phyloP scores from a whole-genome alignment of 805 yeast species.

The Sugiyamaella boreocaroliniensis region DNA sequence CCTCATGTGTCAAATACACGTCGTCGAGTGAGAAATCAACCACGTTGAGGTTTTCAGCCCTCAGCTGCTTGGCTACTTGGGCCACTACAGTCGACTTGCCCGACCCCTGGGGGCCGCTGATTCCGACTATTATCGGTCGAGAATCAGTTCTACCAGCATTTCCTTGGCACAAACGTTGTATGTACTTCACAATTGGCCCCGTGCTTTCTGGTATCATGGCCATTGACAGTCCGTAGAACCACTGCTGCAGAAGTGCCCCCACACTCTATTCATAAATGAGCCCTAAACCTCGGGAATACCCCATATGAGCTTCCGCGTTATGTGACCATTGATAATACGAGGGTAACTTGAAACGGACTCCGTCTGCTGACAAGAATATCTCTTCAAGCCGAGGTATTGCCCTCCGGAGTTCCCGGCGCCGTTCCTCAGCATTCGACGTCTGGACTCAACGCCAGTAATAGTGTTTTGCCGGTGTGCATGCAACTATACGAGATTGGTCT shows the following conservation, averaged over 20 bases:
- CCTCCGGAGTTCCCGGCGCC: too few species aligned
- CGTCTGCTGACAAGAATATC: too few species aligned
- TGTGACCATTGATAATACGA: too few species aligned
- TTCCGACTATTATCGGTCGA: conserved; percentile 23
- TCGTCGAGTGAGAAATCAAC: conserved; percentile 71
- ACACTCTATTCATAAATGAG: neutral
- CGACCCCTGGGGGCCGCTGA: conserved; percentile 35
- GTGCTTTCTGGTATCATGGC: neutral
- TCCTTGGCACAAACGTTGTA: neutral
- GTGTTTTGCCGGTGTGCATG: too few species aligned
- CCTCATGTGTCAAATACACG: conserved; percentile 61
- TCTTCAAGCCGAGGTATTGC: too few species aligned
- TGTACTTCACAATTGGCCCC: neutral
- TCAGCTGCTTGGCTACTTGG: conserved; percentile 22
- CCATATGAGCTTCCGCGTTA: neutral
- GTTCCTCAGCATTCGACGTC: too few species aligned
- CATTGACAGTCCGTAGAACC: neutral
- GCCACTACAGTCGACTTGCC: conserved; percentile 32
- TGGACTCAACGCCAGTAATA: too few species aligned
- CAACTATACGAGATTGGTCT: too few species aligned
- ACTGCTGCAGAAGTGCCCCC: neutral
- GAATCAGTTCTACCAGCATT: neutral
- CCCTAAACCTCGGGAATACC: neutral
- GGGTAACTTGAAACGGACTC: too few species aligned
- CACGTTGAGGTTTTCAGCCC: conserved; percentile 31